Base-by-base conservation (phyloP, 768 basidiomycete species). In the Naganishia antarctica region DNA sequence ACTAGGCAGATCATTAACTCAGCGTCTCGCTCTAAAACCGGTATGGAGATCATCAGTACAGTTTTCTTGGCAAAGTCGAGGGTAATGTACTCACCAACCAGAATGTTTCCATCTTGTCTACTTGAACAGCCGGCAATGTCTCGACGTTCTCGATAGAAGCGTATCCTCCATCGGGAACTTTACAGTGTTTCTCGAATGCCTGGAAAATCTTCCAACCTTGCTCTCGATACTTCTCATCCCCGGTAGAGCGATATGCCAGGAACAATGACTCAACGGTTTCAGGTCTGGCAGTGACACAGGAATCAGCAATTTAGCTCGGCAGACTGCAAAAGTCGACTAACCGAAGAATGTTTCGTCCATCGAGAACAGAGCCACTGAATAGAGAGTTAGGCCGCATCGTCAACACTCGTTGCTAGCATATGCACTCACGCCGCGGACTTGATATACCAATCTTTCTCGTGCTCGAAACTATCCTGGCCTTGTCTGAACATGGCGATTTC, bases 81-180 rank as follows among this genome's bases (percentile, higher is more conserved):
- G 18, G 28, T 13, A 44, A 23, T 11, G 49, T 37, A 43, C 44
- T 31, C 15, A 46, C 77, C 85, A 96, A 81, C 78, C 92, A 84
- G 80, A 93, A 96, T 13, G 92, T 92, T 79, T 97, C 92, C 92
- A 96, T 94, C 76, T 88, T 87, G 77, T 97, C 91, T 67, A 90
- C 87, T 71, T 80, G 79, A 15, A 62, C 60, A 1, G 81, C 84
- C 0, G 87, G 86, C 11, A 86, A 79, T 66, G 84, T 82, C 75
- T 94, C 90, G 11, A 97, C 93, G 72, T 96, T 90, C 64, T 86
- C 76, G 48, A 97, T 82, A 37, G 85, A 84, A 18, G 89, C 88
- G 71, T 88, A 97, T 9, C 92, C 93, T 21, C 92, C 93, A 0
- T 80, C 81, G n/a, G 82, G 79, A 23, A 91, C 80, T 50, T 82